Evolutionary conservation across 1,284 basidiomycete species (phyloP).

Genomic region (Sutorius eximius): DNA sequence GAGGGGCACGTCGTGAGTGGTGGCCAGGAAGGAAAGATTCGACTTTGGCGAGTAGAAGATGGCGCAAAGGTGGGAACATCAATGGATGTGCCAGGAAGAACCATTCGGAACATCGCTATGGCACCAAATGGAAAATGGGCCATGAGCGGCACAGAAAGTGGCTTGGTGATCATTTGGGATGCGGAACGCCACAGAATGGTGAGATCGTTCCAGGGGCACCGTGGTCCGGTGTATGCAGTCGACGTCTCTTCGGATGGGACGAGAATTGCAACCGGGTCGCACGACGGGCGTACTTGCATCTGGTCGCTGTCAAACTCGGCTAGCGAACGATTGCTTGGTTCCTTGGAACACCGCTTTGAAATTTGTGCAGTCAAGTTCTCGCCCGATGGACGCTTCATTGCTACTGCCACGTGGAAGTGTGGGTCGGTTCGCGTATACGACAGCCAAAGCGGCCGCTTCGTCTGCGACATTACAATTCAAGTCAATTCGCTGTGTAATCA

Average conservation of each 20-base stretch:
- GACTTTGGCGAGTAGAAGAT: background rate
- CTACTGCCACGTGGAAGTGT: background rate
- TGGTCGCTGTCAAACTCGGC: background rate
- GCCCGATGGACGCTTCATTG: background rate
- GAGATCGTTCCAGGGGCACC: background rate
- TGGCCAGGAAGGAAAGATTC: background rate
- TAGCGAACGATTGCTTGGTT: too few relatives aligned
- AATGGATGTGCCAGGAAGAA: background rate
- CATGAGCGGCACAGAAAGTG: background rate
- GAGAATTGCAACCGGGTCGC: background rate
- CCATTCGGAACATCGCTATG: background rate
- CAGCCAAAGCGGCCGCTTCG: background rate
- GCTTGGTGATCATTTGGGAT: background rate
- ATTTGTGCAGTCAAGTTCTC: too few relatives aligned
- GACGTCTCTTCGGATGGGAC: background rate
- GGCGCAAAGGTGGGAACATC: background rate
- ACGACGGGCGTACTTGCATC: background rate
- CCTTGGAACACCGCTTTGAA: too few relatives aligned
- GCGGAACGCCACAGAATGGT: background rate
- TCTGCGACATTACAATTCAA: conserved; percentile 1
- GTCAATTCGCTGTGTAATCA: background rate
- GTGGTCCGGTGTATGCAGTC: background rate
- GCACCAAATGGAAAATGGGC: background rate
- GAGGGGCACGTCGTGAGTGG: background rate
- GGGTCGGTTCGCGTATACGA: conserved; percentile 1